Conservation (phyloP, 768 basidiomycete species). For the Cyathus striatus region DNA sequence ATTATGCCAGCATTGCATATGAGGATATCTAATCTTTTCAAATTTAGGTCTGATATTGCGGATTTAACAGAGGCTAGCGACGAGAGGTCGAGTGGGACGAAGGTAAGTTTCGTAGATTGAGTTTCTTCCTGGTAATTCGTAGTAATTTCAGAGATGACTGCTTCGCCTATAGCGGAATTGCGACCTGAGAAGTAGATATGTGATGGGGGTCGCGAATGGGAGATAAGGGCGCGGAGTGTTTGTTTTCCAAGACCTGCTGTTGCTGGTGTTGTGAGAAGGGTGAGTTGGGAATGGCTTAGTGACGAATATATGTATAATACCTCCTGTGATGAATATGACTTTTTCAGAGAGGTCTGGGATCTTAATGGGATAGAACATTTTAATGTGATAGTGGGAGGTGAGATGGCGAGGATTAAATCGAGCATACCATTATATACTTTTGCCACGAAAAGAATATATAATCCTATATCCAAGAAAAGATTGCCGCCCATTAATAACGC, state of each 20-base stretch:
- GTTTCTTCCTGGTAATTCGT: neutral
- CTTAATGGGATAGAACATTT: neutral
- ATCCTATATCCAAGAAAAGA: too few species aligned
- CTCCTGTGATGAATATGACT: neutral
- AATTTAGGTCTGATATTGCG: neutral
- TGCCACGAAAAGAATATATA: too few species aligned
- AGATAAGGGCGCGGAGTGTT: neutral
- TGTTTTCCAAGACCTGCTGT: neutral
- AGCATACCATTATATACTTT: too few species aligned
- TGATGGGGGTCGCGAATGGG: neutral
- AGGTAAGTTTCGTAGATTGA: neutral
- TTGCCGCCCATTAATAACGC: too few species aligned
- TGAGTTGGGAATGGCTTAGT: neutral
- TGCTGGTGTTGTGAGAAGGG: too few species aligned
- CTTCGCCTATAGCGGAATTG: neutral
- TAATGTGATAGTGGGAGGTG: too few species aligned
- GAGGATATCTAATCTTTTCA: neutral
- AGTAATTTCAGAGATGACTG: neutral
- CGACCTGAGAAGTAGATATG: neutral
- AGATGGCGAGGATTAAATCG: too few species aligned
- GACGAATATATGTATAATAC: neutral
- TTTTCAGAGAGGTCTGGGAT: neutral
- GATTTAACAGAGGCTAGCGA: neutral
- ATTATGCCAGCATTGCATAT: conserved; percentile 15
- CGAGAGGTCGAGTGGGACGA: neutral